These are phyloP conservation scores for Suzukiozyma palmioleophila DNA, from an alignment of 1,139 yeast species.

Conservation along the genomic window DNA sequence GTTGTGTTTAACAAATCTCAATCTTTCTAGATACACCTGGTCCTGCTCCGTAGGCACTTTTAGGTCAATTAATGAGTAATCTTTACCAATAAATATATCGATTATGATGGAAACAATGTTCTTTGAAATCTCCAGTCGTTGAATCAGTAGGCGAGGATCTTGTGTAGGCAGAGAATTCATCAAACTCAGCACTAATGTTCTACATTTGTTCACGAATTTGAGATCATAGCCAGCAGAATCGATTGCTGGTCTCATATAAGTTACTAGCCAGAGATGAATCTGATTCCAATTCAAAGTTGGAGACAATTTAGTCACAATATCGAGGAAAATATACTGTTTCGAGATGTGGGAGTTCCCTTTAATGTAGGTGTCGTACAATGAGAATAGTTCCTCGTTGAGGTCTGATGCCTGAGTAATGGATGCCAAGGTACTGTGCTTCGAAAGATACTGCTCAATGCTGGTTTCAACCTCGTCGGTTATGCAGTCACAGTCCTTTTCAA, in stretches of 20 bases:
- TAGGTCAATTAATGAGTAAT: slow-evolving; percentile 16
- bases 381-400: slow-evolving; percentile 48
- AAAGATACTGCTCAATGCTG: slow-evolving; percentile 22
- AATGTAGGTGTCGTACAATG: slow-evolving; percentile 38
- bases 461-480: slow-evolving; percentile 13
- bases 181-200: slow-evolving; percentile 35
- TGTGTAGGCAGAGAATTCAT: slow-evolving; percentile 7
- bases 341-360: slow-evolving; percentile 24
- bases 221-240: slow-evolving; percentile 56
- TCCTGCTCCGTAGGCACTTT: slow-evolving; percentile 16
- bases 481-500: slow-evolving; percentile 8
- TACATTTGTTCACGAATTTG: slow-evolving; percentile 36
- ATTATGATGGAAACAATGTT: slow-evolving; percentile 27
- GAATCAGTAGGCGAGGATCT: neutral
- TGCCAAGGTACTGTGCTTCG: slow-evolving; percentile 38
- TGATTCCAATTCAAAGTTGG: slow-evolving; percentile 39
- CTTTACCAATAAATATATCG: slow-evolving; percentile 26
- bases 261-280: slow-evolving; percentile 47
- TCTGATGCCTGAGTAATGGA: slow-evolving; percentile 29
- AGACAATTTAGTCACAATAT: slow-evolving; percentile 35
- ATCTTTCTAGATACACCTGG: slow-evolving; percentile 42
- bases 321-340: slow-evolving; percentile 44
- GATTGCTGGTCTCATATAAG: slow-evolving; percentile 51
- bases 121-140: slow-evolving; percentile 19
- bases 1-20: slow-evolving; percentile 45